Conservation (phyloP, 768 basidiomycete genomes). For the Lactarius hengduanensis region DNA sequence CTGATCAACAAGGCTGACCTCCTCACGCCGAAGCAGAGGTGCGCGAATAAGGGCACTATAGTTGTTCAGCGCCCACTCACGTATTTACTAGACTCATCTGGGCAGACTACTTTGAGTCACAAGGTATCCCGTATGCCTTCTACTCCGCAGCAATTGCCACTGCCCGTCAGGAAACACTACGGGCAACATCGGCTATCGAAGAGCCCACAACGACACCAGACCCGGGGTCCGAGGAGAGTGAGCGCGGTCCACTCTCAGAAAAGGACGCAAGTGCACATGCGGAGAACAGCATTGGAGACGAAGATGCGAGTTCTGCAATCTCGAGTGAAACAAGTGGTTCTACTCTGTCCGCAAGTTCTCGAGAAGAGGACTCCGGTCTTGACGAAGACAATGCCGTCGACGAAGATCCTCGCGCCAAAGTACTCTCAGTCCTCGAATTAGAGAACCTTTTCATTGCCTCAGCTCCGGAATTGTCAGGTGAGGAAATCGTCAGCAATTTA, state of each 20-base stretch:
- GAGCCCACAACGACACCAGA: neutral
- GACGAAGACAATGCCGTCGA: constrained; percentile 51
- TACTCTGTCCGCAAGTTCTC: constrained; percentile 30
- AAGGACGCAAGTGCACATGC: constrained; percentile 33
- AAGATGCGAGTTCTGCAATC: constrained; percentile 35
- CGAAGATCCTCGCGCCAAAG: constrained; percentile 65
- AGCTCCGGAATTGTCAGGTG: constrained; percentile 72
- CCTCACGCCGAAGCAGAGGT: constrained; percentile 85
- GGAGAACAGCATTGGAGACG: constrained; percentile 33
- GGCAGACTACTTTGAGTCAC: constrained; percentile 87
- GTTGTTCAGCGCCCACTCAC: neutral
- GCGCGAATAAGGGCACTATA: constrained; percentile 13
- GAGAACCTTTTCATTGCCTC: constrained; percentile 74
- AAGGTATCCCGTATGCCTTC: constrained; percentile 80
- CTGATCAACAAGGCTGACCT: constrained; percentile 97
- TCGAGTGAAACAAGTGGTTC: constrained; percentile 30
- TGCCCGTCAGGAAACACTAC: constrained; percentile 74
- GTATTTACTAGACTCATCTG: constrained; percentile 59
- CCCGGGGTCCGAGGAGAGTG: constrained; percentile 15
- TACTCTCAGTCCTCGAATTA: constrained; percentile 83
- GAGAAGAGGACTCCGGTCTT: constrained; percentile 48
- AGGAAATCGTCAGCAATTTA: constrained; percentile 27
- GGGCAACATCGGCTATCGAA: constrained; percentile 42
- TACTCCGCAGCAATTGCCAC: constrained; percentile 90
- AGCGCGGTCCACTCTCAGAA: constrained; percentile 22